Conservation (phyloP, 371 early-diverging fungal species). For the Zancudomyces culisetae region DNA sequence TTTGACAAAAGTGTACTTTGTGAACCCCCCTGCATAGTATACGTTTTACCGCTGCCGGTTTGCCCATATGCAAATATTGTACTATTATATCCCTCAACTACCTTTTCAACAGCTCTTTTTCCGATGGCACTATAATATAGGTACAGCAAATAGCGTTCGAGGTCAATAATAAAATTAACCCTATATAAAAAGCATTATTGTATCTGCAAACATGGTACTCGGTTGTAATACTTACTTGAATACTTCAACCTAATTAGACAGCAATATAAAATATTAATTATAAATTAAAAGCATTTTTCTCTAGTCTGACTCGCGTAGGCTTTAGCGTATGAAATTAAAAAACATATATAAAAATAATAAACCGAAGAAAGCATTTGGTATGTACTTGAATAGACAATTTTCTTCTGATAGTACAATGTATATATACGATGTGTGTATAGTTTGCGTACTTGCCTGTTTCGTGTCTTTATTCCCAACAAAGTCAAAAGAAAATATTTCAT, state of each 20-base stretch:
- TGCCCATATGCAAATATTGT: constrained; percentile 78
- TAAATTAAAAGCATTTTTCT: too few relatives aligned
- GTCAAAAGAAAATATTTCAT: constrained; percentile 34
- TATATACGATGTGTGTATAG: neutral
- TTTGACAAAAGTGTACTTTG: constrained; percentile 14
- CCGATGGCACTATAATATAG: constrained; percentile 17
- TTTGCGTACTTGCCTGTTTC: constrained; percentile 5
- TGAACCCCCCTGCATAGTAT: constrained; percentile 53
- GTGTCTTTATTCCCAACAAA: constrained; percentile 28
- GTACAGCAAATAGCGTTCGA: neutral
- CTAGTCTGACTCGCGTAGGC: too few relatives aligned
- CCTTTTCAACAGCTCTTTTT: constrained; percentile 45
- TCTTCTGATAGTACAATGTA: neutral
- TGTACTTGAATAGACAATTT: neutral
- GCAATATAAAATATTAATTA: neutral
- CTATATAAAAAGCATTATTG: neutral
- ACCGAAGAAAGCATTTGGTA: neutral
- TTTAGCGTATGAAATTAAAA: neutral
- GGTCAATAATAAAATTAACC: neutral
- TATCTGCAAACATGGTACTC: too few relatives aligned
- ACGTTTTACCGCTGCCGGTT: constrained; percentile 84
- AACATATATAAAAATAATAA: neutral
- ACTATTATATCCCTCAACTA: constrained; percentile 63
- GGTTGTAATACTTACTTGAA: constrained; percentile 26
- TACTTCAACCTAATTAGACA: constrained; percentile 24